Evolutionary conservation across 176 grass and related monocot species (phyloP).

Genomic region (Elaeis guineensis): DNA sequence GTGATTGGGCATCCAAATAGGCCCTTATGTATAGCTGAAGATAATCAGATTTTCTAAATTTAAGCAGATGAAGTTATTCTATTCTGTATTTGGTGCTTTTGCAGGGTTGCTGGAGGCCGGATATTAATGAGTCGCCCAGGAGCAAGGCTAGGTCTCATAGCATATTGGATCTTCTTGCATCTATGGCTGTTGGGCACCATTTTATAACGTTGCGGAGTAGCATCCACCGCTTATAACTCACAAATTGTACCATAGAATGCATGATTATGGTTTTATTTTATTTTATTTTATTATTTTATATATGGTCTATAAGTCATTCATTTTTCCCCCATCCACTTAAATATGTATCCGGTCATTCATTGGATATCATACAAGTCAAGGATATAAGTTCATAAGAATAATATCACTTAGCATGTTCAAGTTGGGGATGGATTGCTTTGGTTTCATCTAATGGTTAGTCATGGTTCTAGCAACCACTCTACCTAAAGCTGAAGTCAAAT

Average conservation of each 20-base stretch:
- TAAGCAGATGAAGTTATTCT: neutral
- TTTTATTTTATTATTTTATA: conserved; percentile 10
- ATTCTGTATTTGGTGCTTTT: conserved; percentile 18
- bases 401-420: too few relatives aligned
- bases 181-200: conserved; percentile 80
- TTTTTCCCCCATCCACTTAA: neutral
- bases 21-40: too few relatives aligned
- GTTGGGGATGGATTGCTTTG: too few relatives aligned
- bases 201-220: conserved; percentile 34
- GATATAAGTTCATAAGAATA: too few relatives aligned
- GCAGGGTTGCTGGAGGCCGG: conserved; percentile 84
- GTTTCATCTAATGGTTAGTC: too few relatives aligned
- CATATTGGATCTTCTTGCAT: conserved; percentile 72
- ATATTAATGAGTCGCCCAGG: conserved; percentile 70
- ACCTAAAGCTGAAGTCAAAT: too few relatives aligned
- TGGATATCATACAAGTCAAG: too few relatives aligned
- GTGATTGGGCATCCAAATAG: too few relatives aligned
- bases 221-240: conserved; percentile 22
- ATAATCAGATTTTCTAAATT: too few relatives aligned
- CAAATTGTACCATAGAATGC: conserved; percentile 54
- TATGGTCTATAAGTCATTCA: conserved; percentile 33
- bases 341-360: too few relatives aligned
- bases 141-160: conserved; percentile 72
- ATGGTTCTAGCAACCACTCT: too few relatives aligned
- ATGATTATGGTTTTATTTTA: conserved; percentile 13